Evolutionary conservation across 2,329 filamentous ascomycete genomes (phyloP).

Genomic region (Helotiales sp.): DNA sequence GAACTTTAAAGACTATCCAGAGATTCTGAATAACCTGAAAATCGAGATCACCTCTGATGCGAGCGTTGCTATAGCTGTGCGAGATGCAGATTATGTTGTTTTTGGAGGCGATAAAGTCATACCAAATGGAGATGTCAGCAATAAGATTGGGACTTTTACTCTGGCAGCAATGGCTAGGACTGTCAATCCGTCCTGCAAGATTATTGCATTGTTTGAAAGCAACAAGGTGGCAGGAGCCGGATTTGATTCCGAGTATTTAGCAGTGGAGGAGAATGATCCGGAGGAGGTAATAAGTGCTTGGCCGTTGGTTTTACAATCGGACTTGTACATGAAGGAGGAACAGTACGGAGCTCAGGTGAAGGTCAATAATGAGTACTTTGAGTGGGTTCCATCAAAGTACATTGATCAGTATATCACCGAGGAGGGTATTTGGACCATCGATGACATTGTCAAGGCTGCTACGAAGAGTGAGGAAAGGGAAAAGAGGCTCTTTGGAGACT

Average conservation of each 20-base stretch:
- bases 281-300: constrained; percentile 52
- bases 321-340: constrained; percentile 10
- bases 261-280: constrained; percentile 51
- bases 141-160: constrained; percentile 65
- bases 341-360: constrained; percentile 29
- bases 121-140: constrained; percentile 57
- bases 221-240: constrained; percentile 59
- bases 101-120: constrained; percentile 66
- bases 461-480: constrained; percentile 26
- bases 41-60: constrained; percentile 55
- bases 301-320: constrained; percentile 30
- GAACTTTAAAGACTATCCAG: constrained; percentile 27
- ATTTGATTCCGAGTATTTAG: constrained; percentile 42
- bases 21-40: constrained; percentile 22
- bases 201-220: constrained; percentile 57
- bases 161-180: constrained; percentile 55
- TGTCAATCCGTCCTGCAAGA: constrained; percentile 44
- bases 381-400: constrained; percentile 33
- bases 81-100: constrained; percentile 55
- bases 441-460: constrained; percentile 24
- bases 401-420: constrained; percentile 37
- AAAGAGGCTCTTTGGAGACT: constrained; percentile 21
- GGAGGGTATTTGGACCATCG: constrained; percentile 22
- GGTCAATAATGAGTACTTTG: constrained; percentile 41
- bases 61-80: constrained; percentile 53